Evolutionary conservation across 371 early-diverging fungal genomes (phyloP).

Genomic region (Mucor plumbeus): DNA sequence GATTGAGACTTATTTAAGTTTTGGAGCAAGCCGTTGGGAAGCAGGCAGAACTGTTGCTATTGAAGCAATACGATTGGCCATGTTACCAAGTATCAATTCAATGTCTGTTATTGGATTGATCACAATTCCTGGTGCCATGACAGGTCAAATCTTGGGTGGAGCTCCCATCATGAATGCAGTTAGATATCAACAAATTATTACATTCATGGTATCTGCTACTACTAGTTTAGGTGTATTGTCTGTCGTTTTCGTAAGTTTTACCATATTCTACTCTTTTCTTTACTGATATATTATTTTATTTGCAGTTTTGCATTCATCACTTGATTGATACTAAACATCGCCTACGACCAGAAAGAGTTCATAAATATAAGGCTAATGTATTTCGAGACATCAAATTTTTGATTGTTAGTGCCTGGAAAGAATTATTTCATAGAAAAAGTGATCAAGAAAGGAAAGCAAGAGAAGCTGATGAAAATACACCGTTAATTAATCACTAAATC

Average conservation of each 20-base stretch:
- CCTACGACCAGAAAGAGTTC: constrained; percentile 61
- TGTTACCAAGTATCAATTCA: constrained; percentile 83
- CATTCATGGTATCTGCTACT: constrained; percentile 82
- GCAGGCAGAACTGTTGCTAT: constrained; percentile 74
- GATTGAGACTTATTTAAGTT: constrained; percentile 75
- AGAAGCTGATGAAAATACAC: constrained; percentile 5
- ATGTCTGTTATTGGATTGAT: constrained; percentile 89
- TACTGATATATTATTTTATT: neutral
- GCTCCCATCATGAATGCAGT: constrained; percentile 83
- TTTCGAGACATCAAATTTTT: constrained; percentile 28
- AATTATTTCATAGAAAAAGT: neutral
- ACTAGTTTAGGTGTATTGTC: constrained; percentile 68
- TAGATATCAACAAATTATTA: constrained; percentile 80
- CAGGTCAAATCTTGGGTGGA: constrained; percentile 89
- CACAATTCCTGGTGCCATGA: constrained; percentile 92
- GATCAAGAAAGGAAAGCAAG: neutral
- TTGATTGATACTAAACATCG: constrained; percentile 65
- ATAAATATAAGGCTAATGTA: constrained; percentile 29
- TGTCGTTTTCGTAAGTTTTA: constrained; percentile 57
- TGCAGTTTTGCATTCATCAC: constrained; percentile 59
- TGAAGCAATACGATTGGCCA: constrained; percentile 76
- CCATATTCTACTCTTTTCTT: neutral
- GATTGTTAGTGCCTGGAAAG: constrained; percentile 6
- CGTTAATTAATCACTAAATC: constrained; percentile 1
- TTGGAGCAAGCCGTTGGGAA: constrained; percentile 89